These are phyloP conservation scores for Brassica rapa DNA, from an alignment of 345 rosid species.

Conservation along the genomic window DNA sequence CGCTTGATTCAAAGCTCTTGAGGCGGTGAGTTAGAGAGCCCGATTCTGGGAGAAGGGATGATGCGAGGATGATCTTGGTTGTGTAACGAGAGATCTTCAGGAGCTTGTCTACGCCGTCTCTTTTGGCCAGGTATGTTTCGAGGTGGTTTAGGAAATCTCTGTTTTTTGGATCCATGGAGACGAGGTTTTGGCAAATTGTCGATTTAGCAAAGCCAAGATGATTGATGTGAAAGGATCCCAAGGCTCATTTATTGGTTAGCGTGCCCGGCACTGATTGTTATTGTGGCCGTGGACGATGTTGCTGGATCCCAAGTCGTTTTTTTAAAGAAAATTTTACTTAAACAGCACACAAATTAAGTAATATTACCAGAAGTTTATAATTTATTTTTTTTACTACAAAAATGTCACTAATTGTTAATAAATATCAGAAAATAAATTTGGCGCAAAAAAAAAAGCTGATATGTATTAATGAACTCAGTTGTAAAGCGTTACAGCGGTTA, in stretches of 20 bases:
- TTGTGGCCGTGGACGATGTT: neutral
- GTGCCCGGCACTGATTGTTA: neutral
- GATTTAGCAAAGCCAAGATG: neutral
- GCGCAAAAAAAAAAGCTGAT: too few relatives aligned
- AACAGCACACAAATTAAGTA: too few relatives aligned
- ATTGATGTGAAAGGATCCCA: neutral
- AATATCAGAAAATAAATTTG: too few relatives aligned
- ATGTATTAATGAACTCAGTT: too few relatives aligned
- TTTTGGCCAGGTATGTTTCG: constrained; percentile 72
- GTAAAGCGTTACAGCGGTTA: too few relatives aligned
- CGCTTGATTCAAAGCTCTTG: constrained; percentile 86
- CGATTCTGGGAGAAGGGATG: constrained; percentile 58
- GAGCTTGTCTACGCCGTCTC: constrained; percentile 94
- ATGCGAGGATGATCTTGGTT: constrained; percentile 73
- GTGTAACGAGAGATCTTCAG: constrained; percentile 89
- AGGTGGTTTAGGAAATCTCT: constrained; percentile 56
- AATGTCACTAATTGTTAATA: too few relatives aligned
- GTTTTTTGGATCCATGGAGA: neutral
- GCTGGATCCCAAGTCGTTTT: neutral
- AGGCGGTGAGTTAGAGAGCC: constrained; percentile 47
- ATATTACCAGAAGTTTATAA: too few relatives aligned
- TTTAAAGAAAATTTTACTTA: too few relatives aligned
- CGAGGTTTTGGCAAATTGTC: neutral
- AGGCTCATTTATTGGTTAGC: neutral
- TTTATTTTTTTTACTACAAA: too few relatives aligned